These are phyloP conservation scores for Trichoderma erinaceum DNA, from an alignment of 495 filamentous ascomycete species.

Conservation along the genomic window DNA sequence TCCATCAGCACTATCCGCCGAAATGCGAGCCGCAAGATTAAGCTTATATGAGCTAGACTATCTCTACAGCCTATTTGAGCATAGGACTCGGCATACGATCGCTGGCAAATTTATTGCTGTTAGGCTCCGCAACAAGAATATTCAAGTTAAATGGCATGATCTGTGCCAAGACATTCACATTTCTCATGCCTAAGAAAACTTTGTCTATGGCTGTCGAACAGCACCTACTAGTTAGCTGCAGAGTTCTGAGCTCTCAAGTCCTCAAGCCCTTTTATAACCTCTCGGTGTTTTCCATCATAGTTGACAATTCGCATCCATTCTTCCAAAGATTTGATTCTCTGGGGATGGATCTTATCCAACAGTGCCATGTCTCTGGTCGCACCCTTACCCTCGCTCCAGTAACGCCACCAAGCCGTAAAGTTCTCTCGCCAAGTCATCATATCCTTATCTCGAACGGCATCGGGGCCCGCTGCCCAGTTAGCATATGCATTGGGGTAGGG, in stretches of 20 bases:
- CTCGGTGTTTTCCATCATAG: not conserved
- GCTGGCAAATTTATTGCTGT: too few species aligned
- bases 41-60: too few species aligned
- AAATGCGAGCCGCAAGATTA: too few species aligned
- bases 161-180: too few species aligned
- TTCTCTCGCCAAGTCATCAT: slow-evolving; percentile 34
- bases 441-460: slow-evolving; percentile 28
- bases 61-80: too few species aligned
- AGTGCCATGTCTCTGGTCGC: slow-evolving; percentile 33
- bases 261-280: not conserved
- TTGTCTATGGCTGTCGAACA: too few species aligned
- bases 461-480: slow-evolving; percentile 24
- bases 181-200: too few species aligned
- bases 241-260: not conserved
- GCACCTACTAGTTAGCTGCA: too few species aligned
- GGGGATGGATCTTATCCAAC: slow-evolving; percentile 38
- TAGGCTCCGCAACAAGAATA: too few species aligned
- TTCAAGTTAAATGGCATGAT: too few species aligned
- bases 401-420: slow-evolving; percentile 33
- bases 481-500: slow-evolving; percentile 17
- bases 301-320: not conserved
- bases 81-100: too few species aligned
- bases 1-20: too few species aligned
- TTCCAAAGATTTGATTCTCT: slow-evolving; percentile 27
- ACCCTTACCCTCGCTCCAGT: slow-evolving; percentile 15